phyloP scores from a whole-genome alignment of 2,329 filamentous ascomycete species.

The Kalmusia sp. region DNA sequence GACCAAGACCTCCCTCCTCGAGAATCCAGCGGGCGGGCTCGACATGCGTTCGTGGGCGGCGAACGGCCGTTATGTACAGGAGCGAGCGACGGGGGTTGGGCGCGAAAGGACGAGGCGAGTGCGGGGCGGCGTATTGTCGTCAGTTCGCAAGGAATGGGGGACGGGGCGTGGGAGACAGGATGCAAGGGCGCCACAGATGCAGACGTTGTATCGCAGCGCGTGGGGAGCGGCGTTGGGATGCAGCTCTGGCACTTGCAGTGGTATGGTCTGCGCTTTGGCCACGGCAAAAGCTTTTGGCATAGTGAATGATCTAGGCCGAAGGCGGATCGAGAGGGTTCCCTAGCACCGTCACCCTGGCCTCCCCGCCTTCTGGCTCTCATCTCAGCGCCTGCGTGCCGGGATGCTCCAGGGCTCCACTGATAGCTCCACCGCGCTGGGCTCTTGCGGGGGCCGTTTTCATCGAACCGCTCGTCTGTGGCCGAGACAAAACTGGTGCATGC shows the following conservation, averaged over 20 bases:
- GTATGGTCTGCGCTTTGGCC: conserved; percentile 9
- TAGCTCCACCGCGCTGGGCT: neutral
- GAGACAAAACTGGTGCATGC: too few relatives aligned
- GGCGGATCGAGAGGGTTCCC: neutral
- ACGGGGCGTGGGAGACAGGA: neutral
- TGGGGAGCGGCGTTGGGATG: conserved; percentile 9
- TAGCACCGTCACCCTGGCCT: neutral
- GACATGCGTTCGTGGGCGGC: conserved; percentile 42
- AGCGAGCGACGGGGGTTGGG: conserved; percentile 12
- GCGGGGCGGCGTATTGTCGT: conserved; percentile 4
- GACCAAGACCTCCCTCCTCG: conserved; percentile 35
- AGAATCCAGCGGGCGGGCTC: conserved; percentile 23
- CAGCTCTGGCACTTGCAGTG: conserved; percentile 1
- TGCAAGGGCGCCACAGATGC: conserved; percentile 2
- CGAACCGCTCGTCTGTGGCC: neutral
- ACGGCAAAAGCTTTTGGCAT: conserved; percentile 8
- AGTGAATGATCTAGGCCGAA: conserved; percentile 12
- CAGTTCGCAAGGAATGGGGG: neutral
- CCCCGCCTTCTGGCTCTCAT: conserved; percentile 2
- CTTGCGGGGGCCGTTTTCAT: conserved; percentile 4
- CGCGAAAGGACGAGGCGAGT: neutral
- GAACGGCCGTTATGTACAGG: conserved; percentile 16
- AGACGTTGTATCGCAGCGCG: neutral
- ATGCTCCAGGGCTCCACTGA: too few relatives aligned
- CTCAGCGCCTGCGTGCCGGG: neutral